These are phyloP conservation scores for Knufia fluminis DNA, from an alignment of 2,329 filamentous ascomycete species.

Conservation along the genomic window DNA sequence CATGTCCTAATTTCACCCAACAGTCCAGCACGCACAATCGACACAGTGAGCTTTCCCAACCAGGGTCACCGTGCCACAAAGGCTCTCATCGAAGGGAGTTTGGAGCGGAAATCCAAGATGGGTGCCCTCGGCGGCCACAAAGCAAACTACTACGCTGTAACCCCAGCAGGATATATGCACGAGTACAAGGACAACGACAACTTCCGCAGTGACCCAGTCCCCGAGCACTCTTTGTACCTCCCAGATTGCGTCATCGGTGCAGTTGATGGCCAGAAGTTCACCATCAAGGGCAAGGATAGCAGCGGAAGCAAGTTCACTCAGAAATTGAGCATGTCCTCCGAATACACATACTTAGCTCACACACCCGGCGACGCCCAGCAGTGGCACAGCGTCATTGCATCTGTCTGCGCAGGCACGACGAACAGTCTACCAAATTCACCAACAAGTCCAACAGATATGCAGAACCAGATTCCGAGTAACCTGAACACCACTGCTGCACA, in stretches of 20 bases:
- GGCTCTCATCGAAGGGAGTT: constrained; percentile 73
- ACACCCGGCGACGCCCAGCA: constrained; percentile 69
- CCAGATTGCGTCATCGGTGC: constrained; percentile 76
- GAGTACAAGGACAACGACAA: constrained; percentile 92
- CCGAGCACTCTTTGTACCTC: constrained; percentile 83
- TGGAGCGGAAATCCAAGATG: constrained; percentile 86
- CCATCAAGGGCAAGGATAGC: constrained; percentile 87
- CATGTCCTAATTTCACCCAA: constrained; percentile 69
- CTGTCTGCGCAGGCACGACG: constrained; percentile 13
- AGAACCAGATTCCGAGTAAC: not conserved
- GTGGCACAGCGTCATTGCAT: constrained; percentile 66
- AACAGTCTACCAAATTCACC: constrained; percentile 19
- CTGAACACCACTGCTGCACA: constrained; percentile 2
- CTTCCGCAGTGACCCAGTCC: constrained; percentile 60
- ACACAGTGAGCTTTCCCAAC: constrained; percentile 75
- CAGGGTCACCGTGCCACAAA: constrained; percentile 72
- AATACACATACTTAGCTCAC: constrained; percentile 81
- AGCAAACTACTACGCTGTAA: constrained; percentile 81
- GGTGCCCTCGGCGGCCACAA: constrained; percentile 65
- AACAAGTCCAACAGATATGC: not conserved
- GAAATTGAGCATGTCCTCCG: constrained; percentile 69
- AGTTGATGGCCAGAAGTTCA: constrained; percentile 73
- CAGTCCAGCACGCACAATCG: constrained; percentile 62
- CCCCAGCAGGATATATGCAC: constrained; percentile 78
- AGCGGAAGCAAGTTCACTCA: constrained; percentile 66